Percentiles rank a stretch among this genome's conserved stretches.
Conservation (phyloP, 2,329 filamentous ascomycete species). For the Piedraia hortae region DNA sequence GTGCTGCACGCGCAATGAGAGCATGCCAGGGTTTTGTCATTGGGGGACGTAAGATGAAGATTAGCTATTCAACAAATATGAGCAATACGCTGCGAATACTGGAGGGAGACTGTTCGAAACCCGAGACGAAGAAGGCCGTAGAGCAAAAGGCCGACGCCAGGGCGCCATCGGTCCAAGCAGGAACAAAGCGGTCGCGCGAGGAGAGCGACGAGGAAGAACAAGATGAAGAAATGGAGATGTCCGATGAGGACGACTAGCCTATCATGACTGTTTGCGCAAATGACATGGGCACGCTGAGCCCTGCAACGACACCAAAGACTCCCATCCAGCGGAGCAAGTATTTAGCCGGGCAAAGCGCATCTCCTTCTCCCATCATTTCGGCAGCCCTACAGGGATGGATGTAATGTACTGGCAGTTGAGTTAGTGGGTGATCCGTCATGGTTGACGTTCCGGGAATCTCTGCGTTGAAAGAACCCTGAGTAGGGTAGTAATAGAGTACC, state of each 20-base stretch:
- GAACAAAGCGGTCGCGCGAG: conserved; percentile 26
- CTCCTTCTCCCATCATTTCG: conserved; percentile 33
- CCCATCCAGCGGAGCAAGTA: conserved; percentile 80
- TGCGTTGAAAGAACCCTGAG: conserved; percentile 7
- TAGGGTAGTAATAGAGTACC: conserved; percentile 16
- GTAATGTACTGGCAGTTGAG: conserved; percentile 56
- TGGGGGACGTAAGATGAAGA: conserved; percentile 61
- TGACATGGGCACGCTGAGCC: conserved; percentile 23
- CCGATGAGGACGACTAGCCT: conserved; percentile 37
- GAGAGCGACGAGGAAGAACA: conserved; percentile 14
- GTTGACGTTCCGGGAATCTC: conserved; percentile 13
- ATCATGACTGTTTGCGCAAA: conserved; percentile 3
- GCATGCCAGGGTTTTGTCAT: conserved; percentile 65
- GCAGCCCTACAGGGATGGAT: conserved; percentile 79
- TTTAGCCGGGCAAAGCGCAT: conserved; percentile 21
- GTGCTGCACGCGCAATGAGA: conserved; percentile 84
- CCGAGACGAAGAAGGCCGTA: conserved; percentile 4
- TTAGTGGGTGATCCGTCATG: conserved; percentile 46
- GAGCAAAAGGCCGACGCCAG: conserved; percentile 11
- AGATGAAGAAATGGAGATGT: conserved; percentile 32
- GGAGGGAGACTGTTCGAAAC: conserved; percentile 7
- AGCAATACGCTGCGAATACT: conserved; percentile 45
- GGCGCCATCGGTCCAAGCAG: conserved; percentile 24
- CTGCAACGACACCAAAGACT: conserved; percentile 55
- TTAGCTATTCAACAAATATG: conserved; percentile 71